Base-by-base conservation (phyloP, 2,329 filamentous ascomycete genomes). In the Graphilbum fragrans region DNA sequence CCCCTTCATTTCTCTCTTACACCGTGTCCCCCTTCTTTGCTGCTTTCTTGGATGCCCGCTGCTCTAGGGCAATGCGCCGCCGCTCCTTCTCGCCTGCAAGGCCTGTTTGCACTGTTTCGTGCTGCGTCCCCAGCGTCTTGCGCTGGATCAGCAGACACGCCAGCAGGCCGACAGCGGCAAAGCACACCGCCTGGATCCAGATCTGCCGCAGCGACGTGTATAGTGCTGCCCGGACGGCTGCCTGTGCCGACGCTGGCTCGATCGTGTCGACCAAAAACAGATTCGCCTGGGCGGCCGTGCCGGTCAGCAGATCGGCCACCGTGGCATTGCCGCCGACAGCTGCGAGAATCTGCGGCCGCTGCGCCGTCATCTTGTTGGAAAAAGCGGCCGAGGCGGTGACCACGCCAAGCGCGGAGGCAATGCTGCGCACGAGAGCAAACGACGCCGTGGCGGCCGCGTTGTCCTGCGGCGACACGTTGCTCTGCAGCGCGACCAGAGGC, bases 401-500 rank as follows among this genome's bases (percentile, higher is more conserved):
- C 40, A 50, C 42, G 33, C 35, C 37, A 16, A 49, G 43, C 41
- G 47, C 45, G 5, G 37, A 37, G 27, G 47, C 43, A 25, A 77
- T 56, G 48, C 67, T 69, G 29, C 74, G 65, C 25, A 71, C 53
- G 51, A 79, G 77, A 4, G 63, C 58, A 50, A 77, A 75, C 3
- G 72, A 70, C 0, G 75, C 66, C 0, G 74, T 77, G n/a, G 70
- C 75, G 2, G 71, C 66, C 2, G 74, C 74, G 38, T 77, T 73
- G 45, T 81, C 72, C 14, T 63, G 55, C 2, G 67, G 66, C 11
- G 66, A 62, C 19, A 81, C 70, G 27, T 67, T 68, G 11, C 70
- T 66, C 49, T 84, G 79, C 11, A 82, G 65, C 1, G 73, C 72
- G 27, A 80, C 66, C 18, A 80, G 58, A 0, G 74, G 77, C 0